These are phyloP conservation scores for Amanita rimosa DNA, from an alignment of 768 basidiomycete species.

Conservation along the genomic window DNA sequence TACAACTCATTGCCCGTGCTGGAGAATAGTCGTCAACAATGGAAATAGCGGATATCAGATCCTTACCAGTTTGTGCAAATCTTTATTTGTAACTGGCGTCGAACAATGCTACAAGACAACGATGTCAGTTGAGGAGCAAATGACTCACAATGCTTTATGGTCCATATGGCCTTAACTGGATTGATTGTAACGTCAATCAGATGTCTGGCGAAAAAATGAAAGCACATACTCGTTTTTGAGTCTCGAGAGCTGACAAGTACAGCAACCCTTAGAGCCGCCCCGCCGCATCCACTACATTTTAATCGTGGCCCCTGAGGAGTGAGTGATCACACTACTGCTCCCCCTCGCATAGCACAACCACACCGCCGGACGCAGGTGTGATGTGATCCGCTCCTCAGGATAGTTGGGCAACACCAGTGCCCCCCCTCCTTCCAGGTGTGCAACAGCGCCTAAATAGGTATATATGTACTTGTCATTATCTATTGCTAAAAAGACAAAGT, in stretches of 20 bases:
- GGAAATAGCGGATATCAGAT: too few relatives aligned
- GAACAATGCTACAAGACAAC: too few relatives aligned
- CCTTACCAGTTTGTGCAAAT: too few relatives aligned
- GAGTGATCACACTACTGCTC: constrained; percentile 4
- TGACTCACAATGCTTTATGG: too few relatives aligned
- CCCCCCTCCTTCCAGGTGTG: constrained; percentile 1
- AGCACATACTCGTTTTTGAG: neutral
- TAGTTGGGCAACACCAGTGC: constrained; percentile 1
- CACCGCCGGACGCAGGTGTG: neutral
- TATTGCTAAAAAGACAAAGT: neutral
- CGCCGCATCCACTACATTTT: neutral
- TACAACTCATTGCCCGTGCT: too few relatives aligned
- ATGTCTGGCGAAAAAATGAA: too few relatives aligned
- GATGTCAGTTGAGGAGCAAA: too few relatives aligned
- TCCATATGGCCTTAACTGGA: too few relatives aligned
- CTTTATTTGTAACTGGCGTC: too few relatives aligned
- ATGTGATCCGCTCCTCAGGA: neutral
- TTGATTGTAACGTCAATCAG: too few relatives aligned
- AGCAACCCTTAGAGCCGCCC: neutral
- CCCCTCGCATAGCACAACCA: constrained; percentile 2
- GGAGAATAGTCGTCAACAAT: too few relatives aligned
- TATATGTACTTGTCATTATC: neutral
- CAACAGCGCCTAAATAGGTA: neutral
- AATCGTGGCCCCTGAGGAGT: constrained; percentile 1
- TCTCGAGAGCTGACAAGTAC: neutral